Evolutionary conservation across 2,329 filamentous ascomycete species (phyloP).

Genomic region (Fusarium nygamai): DNA sequence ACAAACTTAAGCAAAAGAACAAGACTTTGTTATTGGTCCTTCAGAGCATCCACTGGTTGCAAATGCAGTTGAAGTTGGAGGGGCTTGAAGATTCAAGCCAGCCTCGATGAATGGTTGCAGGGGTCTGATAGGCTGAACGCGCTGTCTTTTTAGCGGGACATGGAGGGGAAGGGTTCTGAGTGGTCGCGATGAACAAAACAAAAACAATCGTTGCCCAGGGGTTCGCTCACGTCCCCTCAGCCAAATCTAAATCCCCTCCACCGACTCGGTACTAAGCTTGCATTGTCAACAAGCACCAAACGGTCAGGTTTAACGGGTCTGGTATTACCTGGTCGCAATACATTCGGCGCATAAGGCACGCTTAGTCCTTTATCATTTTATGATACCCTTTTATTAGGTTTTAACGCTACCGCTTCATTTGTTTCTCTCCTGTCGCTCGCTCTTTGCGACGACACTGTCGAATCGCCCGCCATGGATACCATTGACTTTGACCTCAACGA

Average conservation of each 20-base stretch:
- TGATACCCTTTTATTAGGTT: slow-evolving; percentile 28
- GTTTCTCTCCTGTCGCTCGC: slow-evolving; percentile 17
- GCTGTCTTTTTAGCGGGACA: slow-evolving; percentile 39
- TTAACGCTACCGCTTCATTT: slow-evolving; percentile 13
- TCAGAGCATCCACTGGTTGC: slow-evolving; percentile 7
- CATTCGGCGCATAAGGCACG: slow-evolving; percentile 1
- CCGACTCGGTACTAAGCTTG: slow-evolving; percentile 9
- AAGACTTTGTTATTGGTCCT: background rate
- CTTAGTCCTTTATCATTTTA: slow-evolving; percentile 1
- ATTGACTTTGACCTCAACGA: slow-evolving; percentile 95
- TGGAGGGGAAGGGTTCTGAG: slow-evolving; percentile 37
- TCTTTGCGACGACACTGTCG: slow-evolving; percentile 28
- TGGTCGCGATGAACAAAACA: slow-evolving; percentile 47
- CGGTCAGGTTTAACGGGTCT: slow-evolving; percentile 27
- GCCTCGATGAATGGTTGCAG: slow-evolving; percentile 32
- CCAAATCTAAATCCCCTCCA: slow-evolving; percentile 28
- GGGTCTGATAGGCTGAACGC: slow-evolving; percentile 33
- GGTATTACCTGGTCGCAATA: slow-evolving; percentile 12
- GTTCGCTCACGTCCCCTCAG: slow-evolving; percentile 21
- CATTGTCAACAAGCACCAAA: slow-evolving; percentile 28
- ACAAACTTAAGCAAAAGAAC: slow-evolving; percentile 6
- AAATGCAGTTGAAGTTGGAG: slow-evolving; percentile 31
- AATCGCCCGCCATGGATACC: slow-evolving; percentile 68
- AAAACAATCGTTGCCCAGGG: slow-evolving; percentile 47
- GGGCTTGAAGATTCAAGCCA: slow-evolving; percentile 28